A percentile compares a stretch with the other conserved stretches of the same genome.
phyloP scores from a whole-genome alignment of 139 green algal genomes.

The Chlamydomonas eustigma region DNA sequence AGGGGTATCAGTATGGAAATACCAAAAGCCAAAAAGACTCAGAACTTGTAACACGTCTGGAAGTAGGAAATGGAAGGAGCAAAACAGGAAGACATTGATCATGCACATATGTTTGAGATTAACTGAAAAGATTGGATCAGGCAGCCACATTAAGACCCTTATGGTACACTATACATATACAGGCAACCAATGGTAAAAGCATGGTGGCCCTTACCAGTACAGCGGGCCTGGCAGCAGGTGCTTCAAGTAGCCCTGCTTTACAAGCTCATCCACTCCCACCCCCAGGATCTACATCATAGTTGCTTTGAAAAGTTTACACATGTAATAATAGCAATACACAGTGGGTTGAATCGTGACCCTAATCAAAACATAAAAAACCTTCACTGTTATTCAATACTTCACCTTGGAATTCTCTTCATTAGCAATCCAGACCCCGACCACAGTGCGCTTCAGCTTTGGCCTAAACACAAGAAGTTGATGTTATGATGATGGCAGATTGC shows the following conservation, averaged over 20 bases:
- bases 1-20: no score
- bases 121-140: no score
- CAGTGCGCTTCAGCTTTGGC: constrained; percentile 50
- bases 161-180: no score
- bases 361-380: constrained; percentile 31
- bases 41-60: no score
- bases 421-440: constrained; percentile 72
- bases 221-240: constrained; percentile 21
- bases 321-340: background rate
- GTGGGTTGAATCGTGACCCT: background rate
- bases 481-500: no score
- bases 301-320: background rate
- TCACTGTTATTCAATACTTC: background rate
- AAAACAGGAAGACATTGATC: no score
- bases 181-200: no score
- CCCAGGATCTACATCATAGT: constrained; percentile 24
- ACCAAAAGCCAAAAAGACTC: no score
- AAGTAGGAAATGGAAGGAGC: no score
- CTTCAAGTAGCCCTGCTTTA: constrained; percentile 53
- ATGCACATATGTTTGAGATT: no score
- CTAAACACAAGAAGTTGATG: background rate
- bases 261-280: constrained; percentile 67
- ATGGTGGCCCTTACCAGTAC: constrained; percentile 32
- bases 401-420: constrained; percentile 73
- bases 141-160: no score